A percentile compares a stretch with the other conserved stretches of the same genome.
Conservation (phyloP, 306 rosid species). For the Prunus fruticosa region DNA sequence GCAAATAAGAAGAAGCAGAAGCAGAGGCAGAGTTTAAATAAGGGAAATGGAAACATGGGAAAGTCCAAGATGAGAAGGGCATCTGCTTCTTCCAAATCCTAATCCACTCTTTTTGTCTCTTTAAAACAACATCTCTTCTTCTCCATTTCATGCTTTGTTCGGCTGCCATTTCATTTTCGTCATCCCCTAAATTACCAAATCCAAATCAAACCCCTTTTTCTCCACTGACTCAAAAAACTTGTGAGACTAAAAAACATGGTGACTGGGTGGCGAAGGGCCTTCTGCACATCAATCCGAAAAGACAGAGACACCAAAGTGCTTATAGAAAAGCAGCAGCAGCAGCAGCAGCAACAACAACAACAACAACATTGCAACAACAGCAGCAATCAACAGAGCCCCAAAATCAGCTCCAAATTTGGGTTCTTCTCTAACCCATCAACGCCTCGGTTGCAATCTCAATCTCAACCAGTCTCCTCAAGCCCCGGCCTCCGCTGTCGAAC, state of each 20-base stretch:
- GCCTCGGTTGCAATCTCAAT: slow-evolving; percentile 59
- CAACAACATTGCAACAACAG: slow-evolving; percentile 9
- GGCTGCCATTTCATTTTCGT: no score
- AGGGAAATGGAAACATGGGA: slow-evolving; percentile 45
- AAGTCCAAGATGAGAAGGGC: slow-evolving; percentile 29
- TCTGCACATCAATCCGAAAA: slow-evolving; percentile 79
- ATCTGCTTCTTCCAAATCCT: slow-evolving; percentile 20
- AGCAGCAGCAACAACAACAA: slow-evolving; percentile 32
- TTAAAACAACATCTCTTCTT: neutral
- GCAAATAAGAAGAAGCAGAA: slow-evolving; percentile 16
- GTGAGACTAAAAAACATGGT: slow-evolving; percentile 40
- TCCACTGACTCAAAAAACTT: neutral
- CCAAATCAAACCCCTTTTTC: neutral
- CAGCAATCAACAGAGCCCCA: slow-evolving; percentile 44
- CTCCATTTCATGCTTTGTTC: no score
- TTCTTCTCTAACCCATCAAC: slow-evolving; percentile 89
- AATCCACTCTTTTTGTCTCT: slow-evolving; percentile 38
- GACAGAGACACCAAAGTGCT: slow-evolving; percentile 43
- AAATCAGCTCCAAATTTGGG: slow-evolving; percentile 64
- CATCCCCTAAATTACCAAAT: no score
- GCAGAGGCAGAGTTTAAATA: slow-evolving; percentile 13
- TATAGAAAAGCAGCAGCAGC: slow-evolving; percentile 36
- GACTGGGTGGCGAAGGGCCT: slow-evolving; percentile 95
- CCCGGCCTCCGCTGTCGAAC: slow-evolving; percentile 83
- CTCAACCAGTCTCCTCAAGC: slow-evolving; percentile 40